These are phyloP conservation scores for Chalara sp. DNA, from an alignment of 2,329 filamentous ascomycete genomes.

Conservation along the genomic window DNA sequence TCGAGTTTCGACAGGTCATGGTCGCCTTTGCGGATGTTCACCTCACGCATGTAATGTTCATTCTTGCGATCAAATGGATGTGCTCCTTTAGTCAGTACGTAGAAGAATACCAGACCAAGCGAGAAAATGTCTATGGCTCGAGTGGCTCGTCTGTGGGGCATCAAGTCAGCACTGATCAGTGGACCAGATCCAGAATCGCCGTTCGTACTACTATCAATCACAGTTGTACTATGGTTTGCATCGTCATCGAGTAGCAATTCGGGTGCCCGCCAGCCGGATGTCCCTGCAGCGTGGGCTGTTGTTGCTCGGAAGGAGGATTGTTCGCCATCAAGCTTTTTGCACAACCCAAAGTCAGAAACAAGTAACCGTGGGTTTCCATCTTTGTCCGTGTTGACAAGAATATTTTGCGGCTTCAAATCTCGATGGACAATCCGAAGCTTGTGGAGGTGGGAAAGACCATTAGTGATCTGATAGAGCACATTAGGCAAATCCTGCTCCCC, in stretches of 20 bases:
- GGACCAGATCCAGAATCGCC: conserved; percentile 55
- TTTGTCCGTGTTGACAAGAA: conserved; percentile 72
- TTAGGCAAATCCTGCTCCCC: conserved; percentile 71
- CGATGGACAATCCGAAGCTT: conserved; percentile 91
- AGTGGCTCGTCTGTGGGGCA: conserved; percentile 72
- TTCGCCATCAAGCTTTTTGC: conserved; percentile 91
- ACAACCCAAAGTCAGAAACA: conserved; percentile 95
- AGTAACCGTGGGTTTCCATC: conserved; percentile 72
- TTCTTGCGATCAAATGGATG: conserved; percentile 90
- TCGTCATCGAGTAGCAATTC: conserved; percentile 83
- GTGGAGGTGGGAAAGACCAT: conserved; percentile 83
- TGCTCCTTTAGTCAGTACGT: conserved; percentile 85
- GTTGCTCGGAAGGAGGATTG: conserved; percentile 94
- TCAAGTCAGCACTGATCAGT: conserved; percentile 46
- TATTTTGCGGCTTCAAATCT: conserved; percentile 96
- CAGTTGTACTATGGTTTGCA: conserved; percentile 39
- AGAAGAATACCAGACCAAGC: conserved; percentile 95
- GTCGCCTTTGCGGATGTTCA: conserved; percentile 91
- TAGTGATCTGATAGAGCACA: conserved; percentile 82
- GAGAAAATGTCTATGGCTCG: conserved; percentile 97
- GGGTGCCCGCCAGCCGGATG: conserved; percentile 92
- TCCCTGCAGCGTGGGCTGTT: conserved; percentile 87
- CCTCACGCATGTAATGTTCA: conserved; percentile 89
- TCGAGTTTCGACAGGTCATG: conserved; percentile 67
- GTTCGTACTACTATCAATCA: conserved; percentile 46